A percentile compares a stretch with the other conserved stretches of the same genome.
Conservation (phyloP, 2,329 filamentous ascomycete genomes). For the Xylaria sp. region DNA sequence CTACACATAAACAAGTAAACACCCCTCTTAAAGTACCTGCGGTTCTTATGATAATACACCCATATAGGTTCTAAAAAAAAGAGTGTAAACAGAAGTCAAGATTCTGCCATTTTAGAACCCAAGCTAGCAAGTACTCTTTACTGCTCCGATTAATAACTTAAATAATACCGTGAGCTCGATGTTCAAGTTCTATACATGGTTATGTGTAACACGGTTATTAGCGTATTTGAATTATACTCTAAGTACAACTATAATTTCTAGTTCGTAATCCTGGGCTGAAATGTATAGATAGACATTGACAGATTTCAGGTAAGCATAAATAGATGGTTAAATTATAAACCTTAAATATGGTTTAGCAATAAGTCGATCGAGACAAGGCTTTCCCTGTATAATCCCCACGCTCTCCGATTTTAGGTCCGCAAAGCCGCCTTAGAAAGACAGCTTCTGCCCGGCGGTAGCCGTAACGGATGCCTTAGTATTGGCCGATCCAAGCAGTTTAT, state of each 20-base stretch:
- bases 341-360: not conserved
- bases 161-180: too few species aligned
- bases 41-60: too few species aligned
- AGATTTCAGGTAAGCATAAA: not conserved
- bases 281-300: not conserved
- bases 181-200: too few species aligned
- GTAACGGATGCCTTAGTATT: slow-evolving; percentile 51
- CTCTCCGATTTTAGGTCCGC: not conserved
- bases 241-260: not conserved
- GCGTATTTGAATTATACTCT: too few species aligned
- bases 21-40: too few species aligned
- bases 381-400: not conserved
- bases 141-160: too few species aligned
- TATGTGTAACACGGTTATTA: too few species aligned
- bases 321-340: not conserved
- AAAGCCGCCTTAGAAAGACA: slow-evolving; percentile 29
- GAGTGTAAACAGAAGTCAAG: too few species aligned
- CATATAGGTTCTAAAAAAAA: too few species aligned
- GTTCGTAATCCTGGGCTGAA: not conserved
- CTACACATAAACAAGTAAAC: too few species aligned
- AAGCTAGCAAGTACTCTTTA: too few species aligned
- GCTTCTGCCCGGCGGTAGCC: slow-evolving; percentile 39
- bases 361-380: not conserved
- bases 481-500: slow-evolving; percentile 51
- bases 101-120: too few species aligned